Evolutionary conservation across 148 eudicot species (phyloP).

Genomic region (Hydrangea macrophylla): DNA sequence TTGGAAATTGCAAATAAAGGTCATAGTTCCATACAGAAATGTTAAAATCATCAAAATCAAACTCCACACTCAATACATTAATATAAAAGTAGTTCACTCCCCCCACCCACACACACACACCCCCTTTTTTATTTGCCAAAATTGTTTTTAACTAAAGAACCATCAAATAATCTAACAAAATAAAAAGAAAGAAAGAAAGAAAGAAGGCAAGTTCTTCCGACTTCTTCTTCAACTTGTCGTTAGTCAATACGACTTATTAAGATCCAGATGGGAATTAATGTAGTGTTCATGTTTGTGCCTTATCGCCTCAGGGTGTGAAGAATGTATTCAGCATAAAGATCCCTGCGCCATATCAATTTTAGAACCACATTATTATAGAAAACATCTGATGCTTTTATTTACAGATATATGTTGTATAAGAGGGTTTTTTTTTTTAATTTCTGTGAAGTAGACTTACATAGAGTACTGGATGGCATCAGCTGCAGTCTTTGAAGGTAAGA

Average conservation of each 20-base stretch:
- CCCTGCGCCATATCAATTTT: constrained; percentile 27
- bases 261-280: background rate
- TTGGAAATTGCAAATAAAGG: too few relatives aligned
- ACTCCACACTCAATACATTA: background rate
- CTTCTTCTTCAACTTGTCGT: background rate
- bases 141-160: background rate
- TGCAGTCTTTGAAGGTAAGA: constrained; percentile 37
- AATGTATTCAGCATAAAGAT: constrained; percentile 53
- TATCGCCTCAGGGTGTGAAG: constrained; percentile 46
- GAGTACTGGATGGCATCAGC: constrained; percentile 45
- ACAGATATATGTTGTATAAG: too few relatives aligned
- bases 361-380: too few relatives aligned
- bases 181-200: background rate
- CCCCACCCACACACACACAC: too few relatives aligned
- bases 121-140: too few relatives aligned
- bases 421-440: too few relatives aligned
- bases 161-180: background rate
- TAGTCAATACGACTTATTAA: constrained; percentile 6
- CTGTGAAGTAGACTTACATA: constrained; percentile 26
- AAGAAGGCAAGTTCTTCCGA: background rate
- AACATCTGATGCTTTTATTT: too few relatives aligned
- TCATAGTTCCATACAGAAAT: too few relatives aligned
- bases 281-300: background rate
- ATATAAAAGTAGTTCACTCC: too few relatives aligned
- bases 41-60: background rate